Conservation (phyloP, 129 eudicot genomes). For the Lonicera japonica region DNA sequence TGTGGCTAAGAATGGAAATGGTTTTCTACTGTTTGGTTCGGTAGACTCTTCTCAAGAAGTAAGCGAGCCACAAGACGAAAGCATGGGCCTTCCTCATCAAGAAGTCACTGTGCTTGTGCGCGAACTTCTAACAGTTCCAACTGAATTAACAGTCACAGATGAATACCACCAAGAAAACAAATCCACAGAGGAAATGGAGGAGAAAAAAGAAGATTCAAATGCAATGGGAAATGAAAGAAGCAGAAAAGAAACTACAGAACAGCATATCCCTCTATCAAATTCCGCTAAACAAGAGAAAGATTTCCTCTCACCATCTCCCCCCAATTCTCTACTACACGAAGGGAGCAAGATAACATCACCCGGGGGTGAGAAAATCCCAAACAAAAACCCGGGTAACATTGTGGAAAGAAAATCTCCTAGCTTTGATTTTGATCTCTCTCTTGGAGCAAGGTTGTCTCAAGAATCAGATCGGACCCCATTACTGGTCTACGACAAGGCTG, state of each 20-base stretch:
- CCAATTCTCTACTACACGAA: background rate
- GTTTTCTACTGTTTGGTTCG: background rate
- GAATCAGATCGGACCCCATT: conserved; percentile 46
- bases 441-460: conserved; percentile 25
- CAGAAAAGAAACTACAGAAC: background rate
- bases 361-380: background rate
- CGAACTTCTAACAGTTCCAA: conserved; percentile 11
- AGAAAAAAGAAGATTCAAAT: background rate
- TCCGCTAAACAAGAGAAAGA: background rate
- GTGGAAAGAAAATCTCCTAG: conserved; percentile 39
- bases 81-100: too few species aligned
- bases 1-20: background rate
- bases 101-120: background rate
- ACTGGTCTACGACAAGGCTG: conserved; percentile 18
- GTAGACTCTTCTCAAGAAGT: too few species aligned
- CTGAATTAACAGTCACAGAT: conserved; percentile 8
- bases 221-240: background rate
- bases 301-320: background rate
- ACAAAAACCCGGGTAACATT: background rate
- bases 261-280: background rate
- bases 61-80: too few species aligned
- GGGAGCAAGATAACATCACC: background rate
- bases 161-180: conserved; percentile 1
- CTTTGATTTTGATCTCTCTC: conserved; percentile 39
- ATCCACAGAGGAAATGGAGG: background rate